These are phyloP conservation scores for Stereocaulon alpinum DNA, from an alignment of 495 filamentous ascomycete genomes.

Conservation along the genomic window DNA sequence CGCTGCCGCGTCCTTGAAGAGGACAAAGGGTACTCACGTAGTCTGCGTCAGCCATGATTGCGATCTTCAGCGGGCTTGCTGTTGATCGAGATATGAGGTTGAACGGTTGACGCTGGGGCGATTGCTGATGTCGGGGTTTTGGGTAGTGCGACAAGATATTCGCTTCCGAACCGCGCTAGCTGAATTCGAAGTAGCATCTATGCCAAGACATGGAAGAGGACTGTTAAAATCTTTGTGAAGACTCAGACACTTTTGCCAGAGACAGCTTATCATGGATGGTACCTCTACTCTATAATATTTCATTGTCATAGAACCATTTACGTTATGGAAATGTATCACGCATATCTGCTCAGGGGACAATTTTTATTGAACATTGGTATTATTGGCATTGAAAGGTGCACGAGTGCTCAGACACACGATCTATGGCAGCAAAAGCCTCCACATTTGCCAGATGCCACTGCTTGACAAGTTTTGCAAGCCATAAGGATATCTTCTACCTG, in stretches of 20 bases:
- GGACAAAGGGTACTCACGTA: conserved; percentile 35
- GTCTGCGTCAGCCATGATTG: conserved; percentile 85
- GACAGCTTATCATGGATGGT: no score
- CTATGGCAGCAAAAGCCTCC: background rate
- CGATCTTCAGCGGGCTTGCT: conserved; percentile 29
- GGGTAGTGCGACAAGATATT: conserved; percentile 4
- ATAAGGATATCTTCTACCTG: background rate
- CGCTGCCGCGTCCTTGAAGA: conserved; percentile 36
- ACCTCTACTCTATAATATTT: no score
- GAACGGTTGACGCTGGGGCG: background rate
- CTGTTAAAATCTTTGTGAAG: no score
- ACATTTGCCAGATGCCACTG: background rate
- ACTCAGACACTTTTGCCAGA: no score
- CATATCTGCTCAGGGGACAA: background rate
- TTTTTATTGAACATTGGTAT: background rate
- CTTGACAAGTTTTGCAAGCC: background rate
- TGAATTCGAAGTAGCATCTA: background rate
- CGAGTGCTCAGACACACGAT: background rate
- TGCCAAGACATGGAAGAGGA: no score
- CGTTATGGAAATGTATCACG: background rate
- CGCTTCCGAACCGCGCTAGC: conserved; percentile 4
- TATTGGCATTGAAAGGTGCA: background rate
- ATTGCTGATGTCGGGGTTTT: conserved; percentile 3
- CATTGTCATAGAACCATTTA: no score
- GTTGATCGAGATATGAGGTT: background rate